These are phyloP conservation scores for Boletus patriciae DNA, from an alignment of 768 basidiomycete genomes.

Conservation along the genomic window DNA sequence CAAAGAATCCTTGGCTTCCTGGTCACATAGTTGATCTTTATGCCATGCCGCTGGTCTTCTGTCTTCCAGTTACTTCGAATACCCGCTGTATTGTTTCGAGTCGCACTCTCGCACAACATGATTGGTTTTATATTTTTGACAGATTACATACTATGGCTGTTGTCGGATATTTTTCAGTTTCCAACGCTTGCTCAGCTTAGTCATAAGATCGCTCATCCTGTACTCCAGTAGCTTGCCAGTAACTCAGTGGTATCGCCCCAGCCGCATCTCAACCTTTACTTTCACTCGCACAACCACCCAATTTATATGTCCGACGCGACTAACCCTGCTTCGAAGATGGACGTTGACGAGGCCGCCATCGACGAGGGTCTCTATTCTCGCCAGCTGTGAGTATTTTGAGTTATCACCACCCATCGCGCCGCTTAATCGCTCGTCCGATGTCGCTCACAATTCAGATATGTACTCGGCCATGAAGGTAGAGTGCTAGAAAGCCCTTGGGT, in stretches of 20 bases:
- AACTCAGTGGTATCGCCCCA: background rate
- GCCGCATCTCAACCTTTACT: conserved; percentile 5
- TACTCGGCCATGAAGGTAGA: conserved; percentile 92
- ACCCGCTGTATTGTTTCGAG: background rate
- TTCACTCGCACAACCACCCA: conserved; percentile 1
- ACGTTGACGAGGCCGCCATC: conserved; percentile 83
- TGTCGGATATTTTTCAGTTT: background rate
- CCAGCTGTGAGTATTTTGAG: conserved; percentile 66
- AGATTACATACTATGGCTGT: no score
- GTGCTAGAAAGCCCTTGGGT: background rate
- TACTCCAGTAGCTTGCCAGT: background rate
- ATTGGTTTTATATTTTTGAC: background rate
- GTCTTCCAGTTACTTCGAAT: background rate
- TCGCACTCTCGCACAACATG: background rate
- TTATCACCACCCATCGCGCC: conserved; percentile 13
- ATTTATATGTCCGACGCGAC: conserved; percentile 38
- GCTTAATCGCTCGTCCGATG: conserved; percentile 19
- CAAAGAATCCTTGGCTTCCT: background rate
- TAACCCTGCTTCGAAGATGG: conserved; percentile 58
- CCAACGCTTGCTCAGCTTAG: conserved; percentile 16
- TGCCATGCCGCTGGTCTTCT: background rate
- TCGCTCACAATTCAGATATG: conserved; percentile 59
- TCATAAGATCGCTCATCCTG: conserved; percentile 9
- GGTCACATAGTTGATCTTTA: background rate
- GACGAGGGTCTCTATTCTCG: conserved; percentile 94